phyloP scores from a whole-genome alignment of 1,284 basidiomycete species.

The Mycena citricolor region DNA sequence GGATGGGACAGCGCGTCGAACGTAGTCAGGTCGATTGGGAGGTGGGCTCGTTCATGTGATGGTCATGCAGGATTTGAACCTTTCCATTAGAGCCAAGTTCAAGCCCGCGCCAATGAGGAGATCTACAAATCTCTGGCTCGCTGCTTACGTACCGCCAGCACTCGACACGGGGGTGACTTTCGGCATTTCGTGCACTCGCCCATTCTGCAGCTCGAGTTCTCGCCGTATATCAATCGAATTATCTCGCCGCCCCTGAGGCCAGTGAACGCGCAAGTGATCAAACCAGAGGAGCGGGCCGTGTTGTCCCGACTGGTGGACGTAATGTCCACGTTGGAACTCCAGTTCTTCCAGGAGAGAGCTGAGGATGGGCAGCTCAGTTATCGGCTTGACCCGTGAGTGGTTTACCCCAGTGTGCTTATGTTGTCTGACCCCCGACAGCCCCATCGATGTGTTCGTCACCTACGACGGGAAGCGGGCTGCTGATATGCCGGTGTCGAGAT shows the following conservation, averaged over 20 bases:
- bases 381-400: slow-evolving; percentile 87
- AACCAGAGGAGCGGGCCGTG: slow-evolving; percentile 73
- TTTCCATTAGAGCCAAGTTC: slow-evolving; percentile 53
- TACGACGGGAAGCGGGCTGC: slow-evolving; percentile 90
- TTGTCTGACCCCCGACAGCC: slow-evolving; percentile 44
- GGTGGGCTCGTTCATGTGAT: slow-evolving; percentile 47
- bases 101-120: slow-evolving; percentile 81
- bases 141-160: slow-evolving; percentile 53
- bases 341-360: slow-evolving; percentile 87
- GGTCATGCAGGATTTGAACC: background rate
- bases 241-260: slow-evolving; percentile 91
- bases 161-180: slow-evolving; percentile 52
- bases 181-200: slow-evolving; percentile 63
- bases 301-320: slow-evolving; percentile 81
- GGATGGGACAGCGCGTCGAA: slow-evolving; percentile 71
- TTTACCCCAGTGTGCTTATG: slow-evolving; percentile 14
- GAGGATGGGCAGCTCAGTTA: slow-evolving; percentile 93
- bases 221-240: slow-evolving; percentile 89
- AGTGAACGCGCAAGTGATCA: slow-evolving; percentile 90
- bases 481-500: slow-evolving; percentile 85
- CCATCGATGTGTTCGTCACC: slow-evolving; percentile 93
- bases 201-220: slow-evolving; percentile 81
- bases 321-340: slow-evolving; percentile 84
- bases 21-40: slow-evolving; percentile 86
- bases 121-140: slow-evolving; percentile 74